Evolutionary conservation across 306 rosid genomes (phyloP), one percentile per base, ranked within the genome.

Genomic region (Cucumis melo): DNA sequence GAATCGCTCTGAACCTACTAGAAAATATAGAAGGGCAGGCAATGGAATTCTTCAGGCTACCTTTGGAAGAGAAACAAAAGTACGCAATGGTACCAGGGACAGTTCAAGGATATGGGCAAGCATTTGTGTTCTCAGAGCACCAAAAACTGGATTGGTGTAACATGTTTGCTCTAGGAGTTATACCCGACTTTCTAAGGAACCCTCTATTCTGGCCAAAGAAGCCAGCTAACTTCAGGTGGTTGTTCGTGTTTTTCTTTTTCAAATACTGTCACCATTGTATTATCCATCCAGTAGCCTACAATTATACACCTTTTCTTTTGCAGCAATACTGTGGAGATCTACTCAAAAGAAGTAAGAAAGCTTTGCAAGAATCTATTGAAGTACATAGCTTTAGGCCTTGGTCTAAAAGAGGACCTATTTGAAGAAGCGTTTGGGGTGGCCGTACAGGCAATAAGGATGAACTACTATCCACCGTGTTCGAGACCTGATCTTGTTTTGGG

Each of bases 401-500:
- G 84, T 24, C 81, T 90, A 80, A 82, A 84, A 60, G 87, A 67
- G 41, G 91, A 88, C 54, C 74, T 32, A 10, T 87, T 95, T 80
- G 85, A 86, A 58, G 79, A 88, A 76, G 84, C 89, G 91, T 92
- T 95, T 86, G 98, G 91, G 61, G 87, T 29, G 86, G 88, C 91
- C 48, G 98, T 95, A 46, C 99, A 95, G 85, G 99, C 99, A 67
- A 74, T 92, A 81, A 90, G 99, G 87, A 89, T 90, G 97, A 95
- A 95, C 44, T 92, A 92, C 83, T 95, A 95, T 64, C 98, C 99
- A n/a, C 83, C 96, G 60, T 95, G 99, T 79, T 81, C 97, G 5
- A 90, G 98, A 70, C 99, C 99, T 67, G 99, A 95, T 86, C 98
- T 95, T 85, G 99, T 90, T 73, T 81, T 95, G 79, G 99, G 99